Evolutionary conservation across 257 asterid species (phyloP).

Genomic region (Nicotiana undulata): DNA sequence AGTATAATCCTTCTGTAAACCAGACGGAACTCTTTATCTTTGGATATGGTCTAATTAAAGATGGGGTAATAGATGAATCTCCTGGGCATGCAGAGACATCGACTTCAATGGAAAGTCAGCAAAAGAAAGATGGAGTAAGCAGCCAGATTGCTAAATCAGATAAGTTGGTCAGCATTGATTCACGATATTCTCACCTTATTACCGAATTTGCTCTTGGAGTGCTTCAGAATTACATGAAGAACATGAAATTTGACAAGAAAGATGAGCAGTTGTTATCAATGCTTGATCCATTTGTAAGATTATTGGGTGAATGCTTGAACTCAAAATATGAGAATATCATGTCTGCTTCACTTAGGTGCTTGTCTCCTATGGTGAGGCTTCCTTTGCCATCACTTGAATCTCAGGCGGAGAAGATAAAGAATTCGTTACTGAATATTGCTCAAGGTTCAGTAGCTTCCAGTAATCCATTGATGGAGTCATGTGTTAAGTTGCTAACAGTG

Average conservation of each 20-base stretch:
- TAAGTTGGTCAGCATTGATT: conserved; percentile 44
- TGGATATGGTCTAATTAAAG: conserved; percentile 55
- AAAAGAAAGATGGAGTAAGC: conserved; percentile 23
- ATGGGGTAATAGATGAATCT: conserved; percentile 41
- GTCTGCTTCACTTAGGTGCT: conserved; percentile 63
- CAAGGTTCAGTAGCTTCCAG: conserved; percentile 56
- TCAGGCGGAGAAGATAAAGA: conserved; percentile 65
- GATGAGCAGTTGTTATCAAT: conserved; percentile 44
- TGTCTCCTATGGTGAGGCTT: conserved; percentile 55
- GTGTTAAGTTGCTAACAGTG: conserved; percentile 60
- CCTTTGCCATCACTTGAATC: conserved; percentile 74
- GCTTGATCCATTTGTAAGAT: conserved; percentile 66
- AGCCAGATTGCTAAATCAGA: conserved; percentile 17
- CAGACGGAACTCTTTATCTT: conserved; percentile 64
- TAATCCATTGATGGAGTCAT: conserved; percentile 70
- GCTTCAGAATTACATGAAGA: conserved; percentile 60
- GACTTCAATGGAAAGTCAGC: conserved; percentile 13
- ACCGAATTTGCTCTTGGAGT: conserved; percentile 73
- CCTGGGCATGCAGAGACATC: conserved; percentile 21
- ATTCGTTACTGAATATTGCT: conserved; percentile 65
- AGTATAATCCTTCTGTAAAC: conserved; percentile 68
- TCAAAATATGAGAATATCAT: conserved; percentile 66
- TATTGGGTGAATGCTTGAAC: conserved; percentile 61
- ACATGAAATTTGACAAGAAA: conserved; percentile 39
- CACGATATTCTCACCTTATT: conserved; percentile 58